Evolutionary conservation across 2,329 filamentous ascomycete genomes (phyloP), one percentile per base, ranked within the genome.

Genomic region (Colletotrichum magnum): DNA sequence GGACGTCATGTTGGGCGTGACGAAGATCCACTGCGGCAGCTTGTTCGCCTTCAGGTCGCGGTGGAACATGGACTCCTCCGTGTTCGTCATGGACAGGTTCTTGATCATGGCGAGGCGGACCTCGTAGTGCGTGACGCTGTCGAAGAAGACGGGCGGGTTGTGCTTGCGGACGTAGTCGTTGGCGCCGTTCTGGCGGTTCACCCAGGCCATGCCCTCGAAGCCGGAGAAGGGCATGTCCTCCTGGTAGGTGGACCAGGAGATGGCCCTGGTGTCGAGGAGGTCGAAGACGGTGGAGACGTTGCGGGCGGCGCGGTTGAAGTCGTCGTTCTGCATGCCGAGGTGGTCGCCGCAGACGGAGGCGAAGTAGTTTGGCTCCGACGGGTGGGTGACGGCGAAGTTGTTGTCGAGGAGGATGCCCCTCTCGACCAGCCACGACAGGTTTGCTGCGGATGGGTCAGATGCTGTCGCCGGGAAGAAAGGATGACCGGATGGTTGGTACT

Each of bases 121-220:
- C 32, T 84, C 78, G 58, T 85, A 86, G 60, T 85, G 82, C 67
- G 90, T 86, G 59, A 93, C 85, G 43, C 87, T 88, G 77, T 94
- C 87, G 80, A 89, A 93, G 63, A 92, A 83, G 65, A 95, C 82
- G 16, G 85, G 80, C 56, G 88, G 83, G 79, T 95, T 94, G 82
- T 96, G 93, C 82, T 96, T 95, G 76, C 94, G 90, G 7, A 95
- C 93, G 77, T 96, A 96, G 81, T 92, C 89, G 75, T 94, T 93
- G 57, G 87, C 85, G 36, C 88, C 87, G 3, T 87, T 93, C 73
- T 88, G 71, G 72, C 89, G 89, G 79, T 94, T 94, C 64, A 88
- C 84, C 77, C 84, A 93, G 0, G 81, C 82, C 43, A 79, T 78
- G 26, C 92, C 93, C 78, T 93, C 86, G 80, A 89, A 95, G 13